Evolutionary conservation across 495 filamentous ascomycete species (phyloP).

Genomic region (Terfezia boudieri): DNA sequence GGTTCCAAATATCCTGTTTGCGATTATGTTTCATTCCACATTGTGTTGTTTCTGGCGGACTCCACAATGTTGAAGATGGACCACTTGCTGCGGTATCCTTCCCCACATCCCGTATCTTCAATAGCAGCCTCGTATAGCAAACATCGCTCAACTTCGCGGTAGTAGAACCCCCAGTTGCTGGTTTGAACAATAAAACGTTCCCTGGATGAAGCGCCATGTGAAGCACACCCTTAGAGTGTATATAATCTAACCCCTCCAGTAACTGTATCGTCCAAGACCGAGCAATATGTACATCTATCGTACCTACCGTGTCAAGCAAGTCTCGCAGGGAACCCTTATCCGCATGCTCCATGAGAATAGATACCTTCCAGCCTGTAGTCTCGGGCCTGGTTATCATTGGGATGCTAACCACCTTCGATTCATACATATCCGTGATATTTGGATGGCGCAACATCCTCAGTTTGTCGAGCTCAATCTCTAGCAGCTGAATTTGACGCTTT

Average conservation of each 20-base stretch:
- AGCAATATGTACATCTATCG: slow-evolving; percentile 45
- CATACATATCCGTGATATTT: slow-evolving; percentile 55
- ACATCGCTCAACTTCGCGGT: slow-evolving; percentile 44
- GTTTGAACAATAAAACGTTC: slow-evolving; percentile 49
- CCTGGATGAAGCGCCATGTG: slow-evolving; percentile 58
- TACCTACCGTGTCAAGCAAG: slow-evolving; percentile 51
- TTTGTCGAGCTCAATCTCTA: slow-evolving; percentile 47
- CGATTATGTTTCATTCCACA: slow-evolving; percentile 30
- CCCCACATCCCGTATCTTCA: slow-evolving; percentile 30
- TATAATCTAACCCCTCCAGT: slow-evolving; percentile 70
- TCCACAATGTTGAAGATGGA: slow-evolving; percentile 56
- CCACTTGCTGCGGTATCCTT: slow-evolving; percentile 27
- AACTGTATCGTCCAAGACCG: slow-evolving; percentile 73
- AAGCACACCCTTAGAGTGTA: slow-evolving; percentile 58
- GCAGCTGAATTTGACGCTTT: slow-evolving; percentile 43
- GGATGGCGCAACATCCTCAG: slow-evolving; percentile 52
- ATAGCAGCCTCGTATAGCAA: slow-evolving; percentile 40
- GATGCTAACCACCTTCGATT: slow-evolving; percentile 46
- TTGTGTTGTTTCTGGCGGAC: slow-evolving; percentile 54
- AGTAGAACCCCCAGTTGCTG: slow-evolving; percentile 32
- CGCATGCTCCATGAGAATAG: slow-evolving; percentile 51
- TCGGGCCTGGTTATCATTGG: slow-evolving; percentile 24
- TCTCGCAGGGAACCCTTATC: slow-evolving; percentile 67
- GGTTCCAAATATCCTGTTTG: slow-evolving; percentile 86
- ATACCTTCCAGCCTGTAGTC: slow-evolving; percentile 47